Evolutionary conservation across 805 yeast species (phyloP).

Genomic region (Cyberlindnera lachancei): DNA sequence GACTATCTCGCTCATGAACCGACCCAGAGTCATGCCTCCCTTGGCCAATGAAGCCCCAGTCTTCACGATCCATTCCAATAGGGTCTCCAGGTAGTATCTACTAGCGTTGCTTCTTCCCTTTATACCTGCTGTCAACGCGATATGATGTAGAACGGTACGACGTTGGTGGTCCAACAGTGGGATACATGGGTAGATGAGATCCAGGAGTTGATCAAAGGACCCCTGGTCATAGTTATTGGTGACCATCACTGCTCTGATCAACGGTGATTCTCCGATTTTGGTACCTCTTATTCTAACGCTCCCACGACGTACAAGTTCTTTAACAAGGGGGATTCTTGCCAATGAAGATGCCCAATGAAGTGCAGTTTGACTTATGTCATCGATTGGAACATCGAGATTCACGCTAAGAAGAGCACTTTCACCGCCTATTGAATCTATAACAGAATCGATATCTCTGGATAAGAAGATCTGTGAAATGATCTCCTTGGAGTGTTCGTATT

Average conservation of each 20-base stretch:
- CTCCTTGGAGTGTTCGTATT: conserved; percentile 33
- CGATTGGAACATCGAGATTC: conserved; percentile 78
- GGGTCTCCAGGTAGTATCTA: conserved; percentile 62
- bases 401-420: conserved; percentile 27
- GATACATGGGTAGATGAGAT: conserved; percentile 68
- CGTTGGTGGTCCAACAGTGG: conserved; percentile 58
- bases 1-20: conserved; percentile 62
- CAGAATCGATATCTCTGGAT: conserved; percentile 29
- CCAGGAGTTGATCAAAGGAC: conserved; percentile 63
- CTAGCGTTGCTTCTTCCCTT: conserved; percentile 67
- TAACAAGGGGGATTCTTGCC: conserved; percentile 67
- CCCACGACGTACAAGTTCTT: conserved; percentile 56
- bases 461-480: conserved; percentile 45
- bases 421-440: conserved; percentile 25
- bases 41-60: conserved; percentile 39
- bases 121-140: conserved; percentile 72
- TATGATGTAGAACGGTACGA: conserved; percentile 81
- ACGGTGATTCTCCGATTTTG: conserved; percentile 79
- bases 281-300: conserved; percentile 71
- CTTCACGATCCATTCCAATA: conserved; percentile 71
- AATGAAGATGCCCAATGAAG: conserved; percentile 94
- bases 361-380: conserved; percentile 88
- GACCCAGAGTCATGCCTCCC: conserved; percentile 41
- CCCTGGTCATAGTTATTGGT: conserved; percentile 77
- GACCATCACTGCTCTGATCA: conserved; percentile 76